Conservation (phyloP, 768 basidiomycete genomes). For the Peribolospora baueri region DNA sequence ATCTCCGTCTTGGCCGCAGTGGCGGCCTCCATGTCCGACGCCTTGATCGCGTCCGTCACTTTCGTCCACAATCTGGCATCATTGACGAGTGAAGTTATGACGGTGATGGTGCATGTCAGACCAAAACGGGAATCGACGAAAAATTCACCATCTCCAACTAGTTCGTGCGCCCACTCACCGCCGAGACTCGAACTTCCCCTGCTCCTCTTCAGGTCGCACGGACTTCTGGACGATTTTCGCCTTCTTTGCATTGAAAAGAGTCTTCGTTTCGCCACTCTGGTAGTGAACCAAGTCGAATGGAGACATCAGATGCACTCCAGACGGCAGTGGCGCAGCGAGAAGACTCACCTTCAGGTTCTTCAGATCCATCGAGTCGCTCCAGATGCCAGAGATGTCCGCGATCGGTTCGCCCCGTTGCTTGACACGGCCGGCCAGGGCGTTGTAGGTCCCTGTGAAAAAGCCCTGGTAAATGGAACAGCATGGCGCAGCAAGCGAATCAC, state of each 20-base stretch:
- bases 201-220: slow-evolving; percentile 62
- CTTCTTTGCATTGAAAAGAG: slow-evolving; percentile 59
- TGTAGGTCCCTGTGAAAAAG: slow-evolving; percentile 92
- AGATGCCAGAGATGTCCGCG: slow-evolving; percentile 71
- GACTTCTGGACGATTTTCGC: slow-evolving; percentile 55
- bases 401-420: slow-evolving; percentile 38
- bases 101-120: not conserved
- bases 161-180: slow-evolving; percentile 26
- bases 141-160: not conserved
- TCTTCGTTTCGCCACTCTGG: slow-evolving; percentile 42
- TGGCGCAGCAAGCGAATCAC: not conserved
- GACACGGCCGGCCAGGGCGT: slow-evolving; percentile 60
- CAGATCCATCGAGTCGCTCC: slow-evolving; percentile 76
- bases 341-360: slow-evolving; percentile 37
- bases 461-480: slow-evolving; percentile 29
- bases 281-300: not conserved
- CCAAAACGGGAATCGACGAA: not conserved
- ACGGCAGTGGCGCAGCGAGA: not conserved
- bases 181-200: slow-evolving; percentile 74
- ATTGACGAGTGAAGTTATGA: not conserved
- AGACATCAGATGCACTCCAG: not conserved
- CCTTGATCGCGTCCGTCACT: slow-evolving; percentile 59
- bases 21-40: slow-evolving; percentile 81
- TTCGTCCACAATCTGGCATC: slow-evolving; percentile 45
- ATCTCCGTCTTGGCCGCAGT: slow-evolving; percentile 70